Conservation (phyloP, 164 flowering plant species). For the Aristolochia contorta region DNA sequence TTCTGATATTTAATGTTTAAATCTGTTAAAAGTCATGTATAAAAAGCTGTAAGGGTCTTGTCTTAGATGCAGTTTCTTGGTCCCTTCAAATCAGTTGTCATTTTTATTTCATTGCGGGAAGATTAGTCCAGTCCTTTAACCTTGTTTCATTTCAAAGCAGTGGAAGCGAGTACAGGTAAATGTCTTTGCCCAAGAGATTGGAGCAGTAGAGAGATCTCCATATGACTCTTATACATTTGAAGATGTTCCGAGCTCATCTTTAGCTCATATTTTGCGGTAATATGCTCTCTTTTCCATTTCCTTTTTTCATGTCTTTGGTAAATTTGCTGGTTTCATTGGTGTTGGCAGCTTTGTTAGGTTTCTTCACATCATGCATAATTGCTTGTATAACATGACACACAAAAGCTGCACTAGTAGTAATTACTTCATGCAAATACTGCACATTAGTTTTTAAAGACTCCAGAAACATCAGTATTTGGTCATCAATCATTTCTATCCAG, state of each 20-base stretch:
- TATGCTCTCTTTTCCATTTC: not conserved
- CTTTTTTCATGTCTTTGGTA: not conserved
- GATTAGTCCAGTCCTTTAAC: not conserved
- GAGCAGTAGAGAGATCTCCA: conserved; percentile 48
- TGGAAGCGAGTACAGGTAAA: conserved; percentile 32
- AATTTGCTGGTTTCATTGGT: too few species aligned
- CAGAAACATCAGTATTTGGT: too few species aligned
- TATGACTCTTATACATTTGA: conserved; percentile 39
- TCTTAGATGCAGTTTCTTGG: too few species aligned
- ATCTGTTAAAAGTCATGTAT: not conserved
- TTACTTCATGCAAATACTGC: too few species aligned
- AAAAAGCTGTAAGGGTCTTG: too few species aligned
- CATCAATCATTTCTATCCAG: too few species aligned
- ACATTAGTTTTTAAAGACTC: too few species aligned
- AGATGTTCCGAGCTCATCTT: conserved; percentile 38
- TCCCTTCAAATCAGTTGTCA: not conserved
- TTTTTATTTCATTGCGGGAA: not conserved
- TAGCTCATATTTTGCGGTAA: conserved; percentile 51
- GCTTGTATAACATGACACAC: too few species aligned
- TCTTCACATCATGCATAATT: too few species aligned
- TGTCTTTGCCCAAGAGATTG: conserved; percentile 51
- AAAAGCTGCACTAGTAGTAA: too few species aligned
- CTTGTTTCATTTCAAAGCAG: conserved; percentile 1
- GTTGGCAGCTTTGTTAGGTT: too few species aligned
- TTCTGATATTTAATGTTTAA: conserved; percentile 1